phyloP scores from a whole-genome alignment of 2,329 filamentous ascomycete genomes.

The Claviceps capensis region DNA sequence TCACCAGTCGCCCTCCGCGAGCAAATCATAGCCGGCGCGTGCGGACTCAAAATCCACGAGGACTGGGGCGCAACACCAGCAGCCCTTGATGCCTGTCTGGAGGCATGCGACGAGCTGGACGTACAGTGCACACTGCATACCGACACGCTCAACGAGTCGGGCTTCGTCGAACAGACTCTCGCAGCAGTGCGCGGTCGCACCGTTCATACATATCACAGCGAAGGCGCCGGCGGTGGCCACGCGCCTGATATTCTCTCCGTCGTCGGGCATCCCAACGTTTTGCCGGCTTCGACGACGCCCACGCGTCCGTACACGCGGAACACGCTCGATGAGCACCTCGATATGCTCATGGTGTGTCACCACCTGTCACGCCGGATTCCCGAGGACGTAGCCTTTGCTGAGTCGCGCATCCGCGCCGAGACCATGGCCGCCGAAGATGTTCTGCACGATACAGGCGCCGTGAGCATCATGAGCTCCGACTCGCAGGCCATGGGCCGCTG shows the following conservation, averaged over 20 bases:
- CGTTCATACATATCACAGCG: slow-evolving; percentile 94
- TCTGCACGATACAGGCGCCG: slow-evolving; percentile 84
- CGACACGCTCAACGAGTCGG: slow-evolving; percentile 90
- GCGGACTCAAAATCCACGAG: slow-evolving; percentile 87
- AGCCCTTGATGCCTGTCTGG: slow-evolving; percentile 76
- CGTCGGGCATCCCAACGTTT: slow-evolving; percentile 75
- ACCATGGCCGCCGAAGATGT: slow-evolving; percentile 96
- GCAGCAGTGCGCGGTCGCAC: slow-evolving; percentile 73
- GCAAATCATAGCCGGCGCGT: slow-evolving; percentile 70
- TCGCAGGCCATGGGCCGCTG: slow-evolving; percentile 95
- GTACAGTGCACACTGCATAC: slow-evolving; percentile 92
- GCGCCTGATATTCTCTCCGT: slow-evolving; percentile 93
- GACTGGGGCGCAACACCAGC: slow-evolving; percentile 90
- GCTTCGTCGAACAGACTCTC: slow-evolving; percentile 90
- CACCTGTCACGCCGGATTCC: slow-evolving; percentile 86
- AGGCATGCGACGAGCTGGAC: slow-evolving; percentile 80
- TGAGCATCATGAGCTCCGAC: slow-evolving; percentile 95
- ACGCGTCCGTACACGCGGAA: slow-evolving; percentile 83
- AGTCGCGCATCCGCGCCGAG: slow-evolving; percentile 85
- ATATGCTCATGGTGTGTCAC: slow-evolving; percentile 98
- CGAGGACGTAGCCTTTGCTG: slow-evolving; percentile 90
- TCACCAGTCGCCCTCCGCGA: slow-evolving; percentile 57
- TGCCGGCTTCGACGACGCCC: slow-evolving; percentile 84
- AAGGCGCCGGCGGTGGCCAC: slow-evolving; percentile 88
- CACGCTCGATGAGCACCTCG: slow-evolving; percentile 88